Conservation (phyloP, 1,284 basidiomycete species). For the Neolentinus lepideus region DNA sequence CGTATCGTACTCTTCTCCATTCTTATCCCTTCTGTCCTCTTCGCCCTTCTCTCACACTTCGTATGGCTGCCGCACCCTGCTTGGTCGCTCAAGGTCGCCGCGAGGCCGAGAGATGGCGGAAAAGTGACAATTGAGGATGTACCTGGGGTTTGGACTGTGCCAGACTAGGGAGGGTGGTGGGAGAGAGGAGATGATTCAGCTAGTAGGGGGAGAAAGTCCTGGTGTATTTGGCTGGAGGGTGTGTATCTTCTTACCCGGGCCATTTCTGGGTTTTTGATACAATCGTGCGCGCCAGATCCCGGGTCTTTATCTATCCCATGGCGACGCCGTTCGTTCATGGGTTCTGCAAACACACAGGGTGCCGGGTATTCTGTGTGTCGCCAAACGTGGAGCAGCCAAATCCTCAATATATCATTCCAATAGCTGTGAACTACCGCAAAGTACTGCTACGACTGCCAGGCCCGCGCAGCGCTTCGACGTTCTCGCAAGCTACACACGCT, state of each 20-base stretch:
- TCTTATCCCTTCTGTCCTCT: no score
- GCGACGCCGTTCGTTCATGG: not conserved
- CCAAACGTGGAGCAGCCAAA: no score
- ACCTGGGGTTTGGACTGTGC: not conserved
- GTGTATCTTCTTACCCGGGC: not conserved
- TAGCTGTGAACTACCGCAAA: no score
- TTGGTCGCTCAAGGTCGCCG: not conserved
- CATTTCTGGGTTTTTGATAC: not conserved
- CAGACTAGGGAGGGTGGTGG: not conserved
- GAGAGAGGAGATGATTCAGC: not conserved
- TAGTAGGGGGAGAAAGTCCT: not conserved
- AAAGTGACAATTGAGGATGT: not conserved
- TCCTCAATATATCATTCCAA: no score
- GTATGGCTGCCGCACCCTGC: no score
- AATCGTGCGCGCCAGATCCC: not conserved
- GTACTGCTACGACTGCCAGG: no score
- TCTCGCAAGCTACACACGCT: no score
- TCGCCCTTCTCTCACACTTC: no score
- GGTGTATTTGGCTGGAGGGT: not conserved
- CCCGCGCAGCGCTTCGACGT: no score
- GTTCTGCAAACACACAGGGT: not conserved
- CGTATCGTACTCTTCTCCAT: no score
- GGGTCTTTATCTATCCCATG: not conserved
- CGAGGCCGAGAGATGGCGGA: not conserved
- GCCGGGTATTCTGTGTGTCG: not conserved